A percentile compares a stretch with the other conserved stretches of the same genome.
Evolutionary conservation across 768 basidiomycete species (phyloP).

Genomic region (Cantharellus cinnabarinus): DNA sequence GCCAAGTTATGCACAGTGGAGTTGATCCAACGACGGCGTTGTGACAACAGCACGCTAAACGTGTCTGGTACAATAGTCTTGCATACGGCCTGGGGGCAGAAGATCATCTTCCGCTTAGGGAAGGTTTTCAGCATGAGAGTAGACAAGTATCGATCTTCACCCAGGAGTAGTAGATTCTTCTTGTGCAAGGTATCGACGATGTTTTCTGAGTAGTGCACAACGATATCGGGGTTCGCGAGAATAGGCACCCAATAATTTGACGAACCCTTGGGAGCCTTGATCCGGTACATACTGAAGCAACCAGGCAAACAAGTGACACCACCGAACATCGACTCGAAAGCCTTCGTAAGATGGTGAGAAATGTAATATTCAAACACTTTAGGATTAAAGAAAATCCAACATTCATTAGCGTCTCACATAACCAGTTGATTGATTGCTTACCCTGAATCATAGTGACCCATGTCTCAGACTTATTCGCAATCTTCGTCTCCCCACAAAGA

Average conservation of each 20-base stretch:
- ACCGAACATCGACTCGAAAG: constrained; percentile 98
- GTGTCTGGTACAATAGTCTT: constrained; percentile 98
- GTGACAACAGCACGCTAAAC: constrained; percentile 80
- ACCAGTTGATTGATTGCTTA: constrained; percentile 20
- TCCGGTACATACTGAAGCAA: constrained; percentile 99
- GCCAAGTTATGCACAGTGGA: constrained; percentile 94
- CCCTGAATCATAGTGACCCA: constrained; percentile 99
- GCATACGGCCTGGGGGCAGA: constrained; percentile 96
- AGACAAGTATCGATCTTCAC: constrained; percentile 97
- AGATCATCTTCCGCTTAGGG: constrained; percentile 98
- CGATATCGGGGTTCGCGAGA: constrained; percentile 93
- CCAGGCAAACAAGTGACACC: constrained; percentile 98
- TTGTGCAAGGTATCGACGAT: constrained; percentile 98
- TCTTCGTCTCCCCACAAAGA: constrained; percentile 97
- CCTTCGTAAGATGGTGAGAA: constrained; percentile 97
- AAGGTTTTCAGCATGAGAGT: constrained; percentile 97
- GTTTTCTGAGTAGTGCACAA: constrained; percentile 98
- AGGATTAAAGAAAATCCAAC: neutral
- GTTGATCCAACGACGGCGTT: constrained; percentile 98
- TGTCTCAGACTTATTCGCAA: constrained; percentile 95
- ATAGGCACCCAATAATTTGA: constrained; percentile 97
- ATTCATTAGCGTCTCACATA: neutral
- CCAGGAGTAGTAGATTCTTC: constrained; percentile 91
- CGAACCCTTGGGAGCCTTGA: constrained; percentile 96
- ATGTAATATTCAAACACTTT: constrained; percentile 99